A percentile compares a stretch with the other conserved stretches of the same genome.
These are phyloP conservation scores for Mortierella sp. DNA, from an alignment of 371 early-diverging fungal species.

Conservation along the genomic window DNA sequence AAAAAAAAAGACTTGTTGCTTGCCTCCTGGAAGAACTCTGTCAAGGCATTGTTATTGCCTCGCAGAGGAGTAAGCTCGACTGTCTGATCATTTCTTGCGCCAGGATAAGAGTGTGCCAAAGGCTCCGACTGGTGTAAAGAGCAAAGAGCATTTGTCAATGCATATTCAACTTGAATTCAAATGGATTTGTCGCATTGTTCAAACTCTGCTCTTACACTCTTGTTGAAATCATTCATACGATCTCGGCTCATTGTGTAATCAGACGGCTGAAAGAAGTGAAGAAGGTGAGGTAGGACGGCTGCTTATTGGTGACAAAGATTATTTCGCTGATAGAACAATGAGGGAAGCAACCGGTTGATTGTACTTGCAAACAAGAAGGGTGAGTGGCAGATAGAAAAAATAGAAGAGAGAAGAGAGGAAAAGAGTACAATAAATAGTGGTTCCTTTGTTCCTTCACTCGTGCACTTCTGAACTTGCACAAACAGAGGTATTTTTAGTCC, in stretches of 20 bases:
- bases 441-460: no score
- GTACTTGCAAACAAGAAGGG: no score
- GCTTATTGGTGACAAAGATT: no score
- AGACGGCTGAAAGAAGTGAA: not conserved
- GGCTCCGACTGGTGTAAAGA: conserved; percentile 13
- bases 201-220: not conserved
- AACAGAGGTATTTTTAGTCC: no score
- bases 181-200: not conserved
- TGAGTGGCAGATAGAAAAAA: no score
- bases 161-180: not conserved
- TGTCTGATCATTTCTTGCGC: conserved; percentile 11
- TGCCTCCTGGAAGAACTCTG: conserved; percentile 51
- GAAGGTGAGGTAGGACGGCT: not conserved
- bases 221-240: conserved; percentile 48
- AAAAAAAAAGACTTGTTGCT: conserved; percentile 1
- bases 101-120: conserved; percentile 12
- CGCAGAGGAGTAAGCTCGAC: conserved; percentile 48
- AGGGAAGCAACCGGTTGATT: no score
- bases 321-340: no score
- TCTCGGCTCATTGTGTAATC: conserved; percentile 40
- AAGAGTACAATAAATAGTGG: no score
- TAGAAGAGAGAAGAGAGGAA: no score
- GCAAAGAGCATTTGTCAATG: not conserved
- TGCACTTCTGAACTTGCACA: no score
- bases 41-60: conserved; percentile 24